Conservation (phyloP, 305 asterid species). For the Plantago lanceolata region DNA sequence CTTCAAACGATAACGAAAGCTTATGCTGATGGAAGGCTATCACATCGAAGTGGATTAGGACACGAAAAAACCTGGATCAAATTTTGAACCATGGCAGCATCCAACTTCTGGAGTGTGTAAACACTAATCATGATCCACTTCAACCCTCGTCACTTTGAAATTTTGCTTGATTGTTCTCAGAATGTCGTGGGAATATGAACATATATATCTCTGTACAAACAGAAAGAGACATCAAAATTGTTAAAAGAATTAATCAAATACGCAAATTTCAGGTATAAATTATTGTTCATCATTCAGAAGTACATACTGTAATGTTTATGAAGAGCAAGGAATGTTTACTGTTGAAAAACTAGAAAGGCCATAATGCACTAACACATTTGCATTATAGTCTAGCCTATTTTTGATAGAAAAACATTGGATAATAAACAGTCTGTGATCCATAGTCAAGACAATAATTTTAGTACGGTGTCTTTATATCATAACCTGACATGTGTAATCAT, state of each 20-base stretch:
- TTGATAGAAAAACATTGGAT: too few relatives aligned
- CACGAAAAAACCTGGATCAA: neutral
- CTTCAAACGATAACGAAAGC: constrained; percentile 5
- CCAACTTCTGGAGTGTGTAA: constrained; percentile 1
- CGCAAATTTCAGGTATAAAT: too few relatives aligned
- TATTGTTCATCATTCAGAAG: too few relatives aligned
- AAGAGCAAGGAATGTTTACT: too few relatives aligned
- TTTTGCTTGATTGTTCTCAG: neutral
- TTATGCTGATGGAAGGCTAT: neutral
- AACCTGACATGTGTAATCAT: neutral
- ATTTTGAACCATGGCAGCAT: constrained; percentile 3
- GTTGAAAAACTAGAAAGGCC: too few relatives aligned
- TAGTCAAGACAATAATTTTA: neutral
- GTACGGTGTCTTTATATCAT: too few relatives aligned
- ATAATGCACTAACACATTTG: too few relatives aligned
- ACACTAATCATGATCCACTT: neutral
- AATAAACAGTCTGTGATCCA: neutral
- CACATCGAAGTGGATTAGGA: constrained; percentile 4
- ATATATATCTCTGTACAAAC: too few relatives aligned
- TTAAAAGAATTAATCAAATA: too few relatives aligned
- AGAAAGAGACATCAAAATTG: too few relatives aligned
- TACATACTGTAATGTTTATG: too few relatives aligned
- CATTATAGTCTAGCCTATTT: too few relatives aligned
- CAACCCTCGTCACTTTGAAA: neutral
- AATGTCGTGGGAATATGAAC: constrained; percentile 18